Base-by-base conservation (phyloP, 257 asterid genomes). In the Paraleonurus japonicus region DNA sequence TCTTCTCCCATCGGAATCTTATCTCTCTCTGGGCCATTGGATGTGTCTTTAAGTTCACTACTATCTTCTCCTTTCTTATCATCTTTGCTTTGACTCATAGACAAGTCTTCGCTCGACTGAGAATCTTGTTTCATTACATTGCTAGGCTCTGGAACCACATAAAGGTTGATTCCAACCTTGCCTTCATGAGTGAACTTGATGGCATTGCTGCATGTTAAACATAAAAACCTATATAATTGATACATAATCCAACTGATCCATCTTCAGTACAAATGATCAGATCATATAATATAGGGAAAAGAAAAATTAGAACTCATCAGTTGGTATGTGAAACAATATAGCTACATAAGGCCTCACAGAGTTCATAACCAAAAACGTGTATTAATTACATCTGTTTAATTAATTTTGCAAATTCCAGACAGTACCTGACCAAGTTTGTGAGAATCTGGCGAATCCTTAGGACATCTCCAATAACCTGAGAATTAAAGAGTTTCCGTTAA, bases 101-200 rank as follows among this genome's bases (percentile, higher is more conserved):
- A 72, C 43, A 62, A 71, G 69, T 78, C 86, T 58, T 75, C 69
- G 53, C 35, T 45, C 4, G 70, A 62, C 27, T 69, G 76, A 58
- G 83, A 70, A 55, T 65, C 86, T 72, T 81, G 83, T 62, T 67
- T 72, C 73, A 51, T 55, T 23, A 48, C 75, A 60, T 15, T 35
- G 17, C 22, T 20, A 33, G 89, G 96, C 77, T 79, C 89, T n/a
- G 86, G 58, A 27, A 90, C 87, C 75, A 90, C 88, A 55, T 85
- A 88, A n/a, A 92, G 89, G 78, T 84, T 88, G 76, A 92, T 84
- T 61, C 95, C 95, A 65, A 92, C 98, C 78, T 83, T 88, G 45
- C 98, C 98, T 75, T 90, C 92, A 22, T 88, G 98, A 47, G 98
- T 92, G 78, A 92, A 92, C 81, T 92, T 92, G 82, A 92, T 78